phyloP scores from a whole-genome alignment of 441 rosid species.

The Metrosideros polymorpha region DNA sequence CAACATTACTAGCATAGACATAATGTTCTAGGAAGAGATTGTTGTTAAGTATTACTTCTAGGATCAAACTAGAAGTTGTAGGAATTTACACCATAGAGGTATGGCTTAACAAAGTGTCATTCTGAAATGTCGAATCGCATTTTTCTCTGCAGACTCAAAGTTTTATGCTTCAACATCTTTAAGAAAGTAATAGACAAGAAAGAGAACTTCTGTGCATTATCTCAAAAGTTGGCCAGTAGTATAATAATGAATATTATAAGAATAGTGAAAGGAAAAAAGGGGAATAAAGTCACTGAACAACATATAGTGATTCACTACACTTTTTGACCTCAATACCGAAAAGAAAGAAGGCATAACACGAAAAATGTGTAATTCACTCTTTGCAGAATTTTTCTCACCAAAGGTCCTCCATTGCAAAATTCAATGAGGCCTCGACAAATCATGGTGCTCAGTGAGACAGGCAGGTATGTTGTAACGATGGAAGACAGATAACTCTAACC shows the following conservation, averaged over 20 bases:
- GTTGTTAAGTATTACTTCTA: neutral
- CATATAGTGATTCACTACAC: neutral
- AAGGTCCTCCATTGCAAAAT: constrained; percentile 71
- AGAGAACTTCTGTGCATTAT: neutral
- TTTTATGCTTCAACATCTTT: neutral
- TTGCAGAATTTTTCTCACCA: constrained; percentile 32
- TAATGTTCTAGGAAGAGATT: neutral
- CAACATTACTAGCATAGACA: neutral
- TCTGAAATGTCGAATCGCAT: neutral
- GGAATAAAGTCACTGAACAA: neutral
- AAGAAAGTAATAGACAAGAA: neutral
- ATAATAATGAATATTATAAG: neutral
- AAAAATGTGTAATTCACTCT: neutral
- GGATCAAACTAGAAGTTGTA: neutral
- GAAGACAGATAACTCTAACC: neutral
- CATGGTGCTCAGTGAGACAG: constrained; percentile 34
- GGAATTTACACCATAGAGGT: neutral
- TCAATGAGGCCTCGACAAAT: constrained; percentile 62
- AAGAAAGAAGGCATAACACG: neutral
- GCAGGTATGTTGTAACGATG: neutral
- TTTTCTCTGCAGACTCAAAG: neutral
- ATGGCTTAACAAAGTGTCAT: neutral
- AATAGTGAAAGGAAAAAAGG: neutral
- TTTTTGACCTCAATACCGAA: neutral
- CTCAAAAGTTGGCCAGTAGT: neutral